Evolutionary conservation across 2,329 filamentous ascomycete genomes (phyloP), one percentile per base, ranked within the genome.

Genomic region (Clarireedia monteithiana): DNA sequence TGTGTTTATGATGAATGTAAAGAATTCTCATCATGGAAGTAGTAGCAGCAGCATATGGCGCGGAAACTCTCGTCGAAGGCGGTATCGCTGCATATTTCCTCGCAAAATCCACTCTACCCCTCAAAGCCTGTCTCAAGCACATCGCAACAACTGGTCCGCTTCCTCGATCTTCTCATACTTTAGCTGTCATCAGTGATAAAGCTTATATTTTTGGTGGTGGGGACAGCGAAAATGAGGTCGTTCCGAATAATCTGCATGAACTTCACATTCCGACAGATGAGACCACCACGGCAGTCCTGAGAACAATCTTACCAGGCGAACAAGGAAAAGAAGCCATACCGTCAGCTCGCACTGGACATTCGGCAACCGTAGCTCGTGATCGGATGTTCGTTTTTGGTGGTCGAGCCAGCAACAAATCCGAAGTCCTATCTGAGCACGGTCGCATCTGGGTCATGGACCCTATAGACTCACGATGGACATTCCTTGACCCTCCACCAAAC

Each of bases 1-100:
- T 5, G 30, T 34, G 20, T 20, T 20, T 20, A 2, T 10, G 4
- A 34, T 12, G 30, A 34, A 12, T 14, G 9, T 9, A 34, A 34
- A 4, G 12, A 34, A 34, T 1, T 59, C 63, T 56, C 17, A 46
- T 27, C 6, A 52, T 52, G 50, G 50, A 52, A 7, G 39, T 42
- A 44, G 39, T 26, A 1, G 50, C 50, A 12, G 50, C 50, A 10
- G 50, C 39, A 10, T 52, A 52, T 12, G 39, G 39, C n/a, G 17
- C 45, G 9, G 39, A 52, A 34, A 52, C 50, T 0, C 26, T 42
- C 12, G 30, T 52, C 9, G 50, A 52, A 23, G 50, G 50, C 42
- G 50, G 50, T 6, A 30, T 52, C 7, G 50, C 50, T 10, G 50
- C 39, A 23, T 46, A 52, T 46, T 52, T 45, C 34, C n/a, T 52